Evolutionary conservation across 2,329 filamentous ascomycete genomes (phyloP).

Genomic region (Monosporascus sp.): DNA sequence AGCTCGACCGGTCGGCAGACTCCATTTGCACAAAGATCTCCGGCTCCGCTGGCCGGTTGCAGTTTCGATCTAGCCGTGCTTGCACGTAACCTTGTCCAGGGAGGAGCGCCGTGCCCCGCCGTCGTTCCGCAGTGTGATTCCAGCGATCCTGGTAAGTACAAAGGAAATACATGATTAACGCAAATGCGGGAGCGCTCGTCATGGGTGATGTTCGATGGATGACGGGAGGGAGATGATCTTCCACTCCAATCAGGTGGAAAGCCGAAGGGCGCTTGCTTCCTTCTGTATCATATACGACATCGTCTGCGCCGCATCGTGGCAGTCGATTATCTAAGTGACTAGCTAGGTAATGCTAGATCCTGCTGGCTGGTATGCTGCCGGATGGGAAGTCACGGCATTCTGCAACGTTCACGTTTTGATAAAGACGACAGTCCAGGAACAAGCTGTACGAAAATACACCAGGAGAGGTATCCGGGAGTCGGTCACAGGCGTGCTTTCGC

Average conservation of each 20-base stretch:
- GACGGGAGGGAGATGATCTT: neutral
- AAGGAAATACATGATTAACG: slow-evolving; percentile 2
- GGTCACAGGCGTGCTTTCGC: no score
- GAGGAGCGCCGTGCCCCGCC: neutral
- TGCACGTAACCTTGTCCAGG: slow-evolving; percentile 5
- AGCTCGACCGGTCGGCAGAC: slow-evolving; percentile 29
- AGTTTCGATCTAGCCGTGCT: slow-evolving; percentile 31
- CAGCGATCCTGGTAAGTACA: neutral
- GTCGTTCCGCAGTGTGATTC: neutral
- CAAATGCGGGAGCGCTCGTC: neutral
- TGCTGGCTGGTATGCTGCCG: slow-evolving; percentile 14
- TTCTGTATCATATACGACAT: slow-evolving; percentile 21
- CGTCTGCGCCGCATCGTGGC: slow-evolving; percentile 20
- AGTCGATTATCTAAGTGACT: slow-evolving; percentile 14
- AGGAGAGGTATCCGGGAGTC: no score
- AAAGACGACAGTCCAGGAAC: neutral
- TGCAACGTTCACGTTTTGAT: neutral
- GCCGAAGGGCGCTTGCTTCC: slow-evolving; percentile 23
- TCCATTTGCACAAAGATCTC: slow-evolving; percentile 32
- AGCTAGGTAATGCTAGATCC: slow-evolving; percentile 14
- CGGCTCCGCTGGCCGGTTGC: slow-evolving; percentile 25
- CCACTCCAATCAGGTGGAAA: slow-evolving; percentile 21
- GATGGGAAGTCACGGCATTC: slow-evolving; percentile 2
- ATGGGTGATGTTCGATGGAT: neutral
- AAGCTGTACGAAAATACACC: neutral